Evolutionary conservation across 768 basidiomycete species (phyloP).

Genomic region (Mycena rosella): DNA sequence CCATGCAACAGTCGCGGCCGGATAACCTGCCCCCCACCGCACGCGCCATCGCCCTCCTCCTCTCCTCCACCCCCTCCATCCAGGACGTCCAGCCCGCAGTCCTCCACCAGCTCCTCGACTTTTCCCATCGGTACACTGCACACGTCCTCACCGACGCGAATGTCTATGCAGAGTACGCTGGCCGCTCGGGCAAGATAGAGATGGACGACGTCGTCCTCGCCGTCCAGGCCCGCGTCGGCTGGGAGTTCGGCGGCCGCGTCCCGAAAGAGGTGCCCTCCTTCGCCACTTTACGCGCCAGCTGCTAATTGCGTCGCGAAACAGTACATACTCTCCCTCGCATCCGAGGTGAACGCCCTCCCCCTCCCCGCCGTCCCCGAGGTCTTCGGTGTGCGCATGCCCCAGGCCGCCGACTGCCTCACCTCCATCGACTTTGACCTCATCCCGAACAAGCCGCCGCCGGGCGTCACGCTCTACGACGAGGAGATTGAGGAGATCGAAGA

Average conservation of each 20-base stretch:
- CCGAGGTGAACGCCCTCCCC: constrained; percentile 85
- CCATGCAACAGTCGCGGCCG: constrained; percentile 59
- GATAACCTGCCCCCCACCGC: constrained; percentile 87
- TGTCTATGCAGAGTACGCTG: constrained; percentile 90
- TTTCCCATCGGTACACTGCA: constrained; percentile 85
- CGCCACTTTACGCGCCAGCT: constrained; percentile 8
- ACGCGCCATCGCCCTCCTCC: constrained; percentile 83
- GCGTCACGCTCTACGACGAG: constrained; percentile 80
- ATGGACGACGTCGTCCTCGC: constrained; percentile 86
- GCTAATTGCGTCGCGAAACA: constrained; percentile 49
- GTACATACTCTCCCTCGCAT: constrained; percentile 85
- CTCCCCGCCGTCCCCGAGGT: constrained; percentile 90
- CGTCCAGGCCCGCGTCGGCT: constrained; percentile 90
- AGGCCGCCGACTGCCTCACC: constrained; percentile 76
- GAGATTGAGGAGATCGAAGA: constrained; percentile 88
- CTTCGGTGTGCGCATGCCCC: constrained; percentile 88
- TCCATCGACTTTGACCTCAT: constrained; percentile 89
- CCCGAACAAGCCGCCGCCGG: constrained; percentile 87
- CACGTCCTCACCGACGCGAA: constrained; percentile 88
- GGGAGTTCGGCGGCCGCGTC: constrained; percentile 91
- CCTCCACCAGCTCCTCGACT: constrained; percentile 88
- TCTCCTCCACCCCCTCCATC: constrained; percentile 86
- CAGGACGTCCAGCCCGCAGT: constrained; percentile 91
- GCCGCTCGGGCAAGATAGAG: constrained; percentile 81
- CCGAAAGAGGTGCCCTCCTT: constrained; percentile 81